These are phyloP conservation scores for Coprinellus aureogranulatus DNA, from an alignment of 768 basidiomycete species.

Conservation along the genomic window DNA sequence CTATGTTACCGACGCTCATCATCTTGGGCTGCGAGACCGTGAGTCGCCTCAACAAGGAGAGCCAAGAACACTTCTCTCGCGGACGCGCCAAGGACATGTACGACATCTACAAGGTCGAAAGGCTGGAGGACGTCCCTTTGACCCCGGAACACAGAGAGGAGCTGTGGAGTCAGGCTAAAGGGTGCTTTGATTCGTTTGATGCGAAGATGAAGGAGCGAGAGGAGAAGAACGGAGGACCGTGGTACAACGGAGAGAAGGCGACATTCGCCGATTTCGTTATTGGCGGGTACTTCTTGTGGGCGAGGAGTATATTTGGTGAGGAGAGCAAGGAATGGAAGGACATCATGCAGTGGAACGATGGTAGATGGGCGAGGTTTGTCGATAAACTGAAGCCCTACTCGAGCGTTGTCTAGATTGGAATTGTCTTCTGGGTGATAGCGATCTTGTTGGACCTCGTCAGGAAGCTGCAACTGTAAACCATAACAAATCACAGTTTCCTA, in stretches of 20 bases:
- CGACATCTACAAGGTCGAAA: slow-evolving; percentile 7
- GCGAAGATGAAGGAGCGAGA: slow-evolving; percentile 15
- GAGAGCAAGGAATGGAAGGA: slow-evolving; percentile 36
- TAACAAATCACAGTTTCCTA: too few relatives aligned
- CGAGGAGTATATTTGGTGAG: slow-evolving; percentile 27
- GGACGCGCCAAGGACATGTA: slow-evolving; percentile 13
- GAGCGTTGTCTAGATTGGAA: not conserved
- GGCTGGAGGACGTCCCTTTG: slow-evolving; percentile 22
- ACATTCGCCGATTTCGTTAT: slow-evolving; percentile 35
- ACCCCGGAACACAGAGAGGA: slow-evolving; percentile 15
- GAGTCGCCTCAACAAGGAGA: slow-evolving; percentile 10
- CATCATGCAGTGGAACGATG: slow-evolving; percentile 28
- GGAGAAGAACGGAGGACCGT: slow-evolving; percentile 19
- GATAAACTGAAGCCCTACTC: slow-evolving; percentile 23
- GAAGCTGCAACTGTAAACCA: too few relatives aligned
- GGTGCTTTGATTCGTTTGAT: slow-evolving; percentile 16
- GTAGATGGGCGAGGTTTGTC: slow-evolving; percentile 28
- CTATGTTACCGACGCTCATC: not conserved
- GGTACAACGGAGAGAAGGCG: slow-evolving; percentile 27
- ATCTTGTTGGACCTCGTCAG: too few relatives aligned
- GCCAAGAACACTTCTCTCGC: slow-evolving; percentile 15
- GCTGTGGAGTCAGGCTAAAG: slow-evolving; percentile 22
- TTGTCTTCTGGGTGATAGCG: too few relatives aligned
- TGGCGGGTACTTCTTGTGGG: slow-evolving; percentile 23
- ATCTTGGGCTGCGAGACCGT: slow-evolving; percentile 13